Evolutionary conservation across 2,329 filamentous ascomycete species (phyloP).

Genomic region (Neoascochyta sp.): DNA sequence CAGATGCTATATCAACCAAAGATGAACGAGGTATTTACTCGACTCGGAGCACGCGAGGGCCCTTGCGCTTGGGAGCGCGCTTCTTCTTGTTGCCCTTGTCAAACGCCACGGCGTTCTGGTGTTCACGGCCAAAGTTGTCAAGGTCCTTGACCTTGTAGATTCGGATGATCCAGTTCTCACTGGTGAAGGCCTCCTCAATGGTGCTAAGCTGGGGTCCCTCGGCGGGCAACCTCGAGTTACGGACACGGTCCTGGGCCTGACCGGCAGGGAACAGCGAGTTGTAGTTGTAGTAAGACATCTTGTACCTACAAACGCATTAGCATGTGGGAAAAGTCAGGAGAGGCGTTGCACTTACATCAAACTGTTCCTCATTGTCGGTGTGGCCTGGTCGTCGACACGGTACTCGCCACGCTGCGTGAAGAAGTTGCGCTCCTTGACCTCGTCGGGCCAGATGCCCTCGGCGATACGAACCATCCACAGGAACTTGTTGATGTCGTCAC

Average conservation of each 20-base stretch:
- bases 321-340: not conserved
- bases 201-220: conserved; percentile 81
- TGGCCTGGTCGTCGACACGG: conserved; percentile 86
- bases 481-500: conserved; percentile 99
- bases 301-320: conserved; percentile 68
- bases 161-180: conserved; percentile 99
- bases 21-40: too few species aligned
- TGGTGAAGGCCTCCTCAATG: conserved; percentile 95
- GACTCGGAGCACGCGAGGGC: conserved; percentile 66
- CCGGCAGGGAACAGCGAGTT: conserved; percentile 85
- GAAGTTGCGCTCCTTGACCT: conserved; percentile 94
- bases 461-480: conserved; percentile 99
- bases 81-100: conserved; percentile 81
- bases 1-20: conserved; percentile 1
- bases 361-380: conserved; percentile 97
- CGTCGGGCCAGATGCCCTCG: conserved; percentile 99
- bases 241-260: conserved; percentile 86
- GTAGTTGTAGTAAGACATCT: conserved; percentile 99
- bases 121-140: conserved; percentile 91
- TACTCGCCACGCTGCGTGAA: conserved; percentile 95
- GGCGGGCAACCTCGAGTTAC: conserved; percentile 74
- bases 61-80: conserved; percentile 68
- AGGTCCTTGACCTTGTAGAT: conserved; percentile 99
- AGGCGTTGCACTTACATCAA: conserved; percentile 70
- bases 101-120: conserved; percentile 65